A percentile compares a stretch with the other conserved stretches of the same genome.
Evolutionary conservation across 306 rosid species (phyloP).

Genomic region (Cercis canadensis): DNA sequence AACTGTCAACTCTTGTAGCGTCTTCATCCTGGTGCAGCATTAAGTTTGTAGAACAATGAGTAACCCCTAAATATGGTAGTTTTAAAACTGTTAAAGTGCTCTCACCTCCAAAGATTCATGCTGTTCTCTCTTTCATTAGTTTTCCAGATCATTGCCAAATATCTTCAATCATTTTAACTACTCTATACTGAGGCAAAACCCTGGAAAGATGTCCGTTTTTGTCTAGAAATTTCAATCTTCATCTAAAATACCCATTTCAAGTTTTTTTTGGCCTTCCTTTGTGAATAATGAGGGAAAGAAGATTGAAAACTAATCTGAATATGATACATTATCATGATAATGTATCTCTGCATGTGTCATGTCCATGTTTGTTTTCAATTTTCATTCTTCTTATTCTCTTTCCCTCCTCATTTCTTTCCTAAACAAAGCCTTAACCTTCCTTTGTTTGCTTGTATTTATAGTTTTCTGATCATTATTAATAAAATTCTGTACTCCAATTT

Average conservation of each 20-base stretch:
- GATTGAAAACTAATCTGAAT: no score
- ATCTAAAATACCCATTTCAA: background rate
- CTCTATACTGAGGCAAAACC: background rate
- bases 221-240: background rate
- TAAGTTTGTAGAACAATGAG: background rate
- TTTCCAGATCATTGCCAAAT: constrained; percentile 15
- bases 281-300: background rate
- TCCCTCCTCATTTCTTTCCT: no score
- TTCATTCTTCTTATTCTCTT: no score
- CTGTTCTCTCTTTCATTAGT: background rate
- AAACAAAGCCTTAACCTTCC: background rate
- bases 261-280: background rate
- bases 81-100: background rate
- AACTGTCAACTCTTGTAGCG: constrained; percentile 21
- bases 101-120: background rate
- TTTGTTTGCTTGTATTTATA: background rate
- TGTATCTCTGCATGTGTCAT: no score
- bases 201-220: background rate
- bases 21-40: constrained; percentile 10
- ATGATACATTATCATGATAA: no score
- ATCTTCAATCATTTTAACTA: background rate
- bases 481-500: background rate
- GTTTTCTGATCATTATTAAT: background rate
- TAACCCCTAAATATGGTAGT: background rate
- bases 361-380: no score